A percentile compares a stretch with the other conserved stretches of the same genome.
Evolutionary conservation across 176 grass and related monocot genomes (phyloP).

Genomic region (Carex kokanica): DNA sequence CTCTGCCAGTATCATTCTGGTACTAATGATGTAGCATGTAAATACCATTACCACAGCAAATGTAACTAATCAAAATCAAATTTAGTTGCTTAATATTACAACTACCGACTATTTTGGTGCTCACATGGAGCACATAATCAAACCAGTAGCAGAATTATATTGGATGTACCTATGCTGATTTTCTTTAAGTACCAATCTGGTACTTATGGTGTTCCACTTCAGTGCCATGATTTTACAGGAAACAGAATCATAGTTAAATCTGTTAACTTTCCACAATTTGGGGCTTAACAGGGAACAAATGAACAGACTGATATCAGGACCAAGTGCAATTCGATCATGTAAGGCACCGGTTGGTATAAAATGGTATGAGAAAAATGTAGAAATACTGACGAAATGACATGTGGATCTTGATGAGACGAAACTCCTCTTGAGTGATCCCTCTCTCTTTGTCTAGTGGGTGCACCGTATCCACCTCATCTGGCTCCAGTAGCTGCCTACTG

Average conservation of each 20-base stretch:
- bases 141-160: not conserved
- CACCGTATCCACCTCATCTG: slow-evolving; percentile 71
- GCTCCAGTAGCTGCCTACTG: slow-evolving; percentile 90
- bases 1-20: not conserved
- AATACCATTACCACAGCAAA: not conserved
- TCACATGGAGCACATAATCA: not conserved
- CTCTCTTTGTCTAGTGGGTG: slow-evolving; percentile 64
- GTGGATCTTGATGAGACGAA: slow-evolving; percentile 90
- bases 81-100: not conserved
- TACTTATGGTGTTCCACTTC: not conserved
- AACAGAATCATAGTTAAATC: not conserved
- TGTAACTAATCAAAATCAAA: not conserved
- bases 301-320: not conserved
- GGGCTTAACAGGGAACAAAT: slow-evolving; percentile 5
- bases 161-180: not conserved
- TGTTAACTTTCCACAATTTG: not conserved
- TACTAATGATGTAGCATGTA: not conserved
- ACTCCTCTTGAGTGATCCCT: slow-evolving; percentile 84
- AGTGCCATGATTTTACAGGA: not conserved
- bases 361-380: not conserved
- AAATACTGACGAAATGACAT: slow-evolving; percentile 71
- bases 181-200: not conserved
- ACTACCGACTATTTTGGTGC: not conserved
- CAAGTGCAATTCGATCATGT: not conserved
- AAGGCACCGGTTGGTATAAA: not conserved